Evolutionary conservation across 192 early-diverging fungal species (phyloP).

Genomic region (Gigaspora rosea): DNA sequence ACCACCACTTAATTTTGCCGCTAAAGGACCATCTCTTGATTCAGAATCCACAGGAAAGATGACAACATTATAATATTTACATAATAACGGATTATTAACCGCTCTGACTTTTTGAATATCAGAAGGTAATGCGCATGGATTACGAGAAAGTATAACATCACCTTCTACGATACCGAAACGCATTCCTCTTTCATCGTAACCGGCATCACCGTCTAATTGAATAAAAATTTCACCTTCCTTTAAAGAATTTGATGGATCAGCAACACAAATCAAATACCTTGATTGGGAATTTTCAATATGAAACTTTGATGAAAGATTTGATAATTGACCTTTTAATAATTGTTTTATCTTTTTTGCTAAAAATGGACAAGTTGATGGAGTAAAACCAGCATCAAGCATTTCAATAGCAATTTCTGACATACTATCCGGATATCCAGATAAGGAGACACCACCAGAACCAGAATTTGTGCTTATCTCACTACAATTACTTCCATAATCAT

Average conservation of each 20-base stretch:
- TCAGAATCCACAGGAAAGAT: constrained; percentile 15
- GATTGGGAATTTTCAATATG: constrained; percentile 35
- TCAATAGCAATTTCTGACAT: constrained; percentile 31
- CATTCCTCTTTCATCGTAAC: constrained; percentile 32
- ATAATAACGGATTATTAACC: neutral
- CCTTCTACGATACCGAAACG: constrained; percentile 33
- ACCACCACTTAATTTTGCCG: constrained; percentile 17
- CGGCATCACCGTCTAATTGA: constrained; percentile 31
- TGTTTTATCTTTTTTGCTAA: constrained; percentile 34
- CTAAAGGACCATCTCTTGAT: constrained; percentile 2
- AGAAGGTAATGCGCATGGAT: constrained; percentile 14
- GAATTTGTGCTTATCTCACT: neutral
- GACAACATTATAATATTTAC: constrained; percentile 23
- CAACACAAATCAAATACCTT: constrained; percentile 36
- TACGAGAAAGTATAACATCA: constrained; percentile 33
- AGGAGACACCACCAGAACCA: neutral
- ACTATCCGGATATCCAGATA: constrained; percentile 33
- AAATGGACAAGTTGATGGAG: constrained; percentile 32
- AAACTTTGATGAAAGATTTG: constrained; percentile 31
- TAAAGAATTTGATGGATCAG: constrained; percentile 40
- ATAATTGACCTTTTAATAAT: constrained; percentile 29
- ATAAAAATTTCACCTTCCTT: constrained; percentile 36
- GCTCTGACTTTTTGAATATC: constrained; percentile 18
- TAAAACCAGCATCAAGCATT: constrained; percentile 42
- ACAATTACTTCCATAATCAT: neutral